phyloP scores from a whole-genome alignment of 352 stramenopile genomes.

The Phytophthora parvispora region DNA sequence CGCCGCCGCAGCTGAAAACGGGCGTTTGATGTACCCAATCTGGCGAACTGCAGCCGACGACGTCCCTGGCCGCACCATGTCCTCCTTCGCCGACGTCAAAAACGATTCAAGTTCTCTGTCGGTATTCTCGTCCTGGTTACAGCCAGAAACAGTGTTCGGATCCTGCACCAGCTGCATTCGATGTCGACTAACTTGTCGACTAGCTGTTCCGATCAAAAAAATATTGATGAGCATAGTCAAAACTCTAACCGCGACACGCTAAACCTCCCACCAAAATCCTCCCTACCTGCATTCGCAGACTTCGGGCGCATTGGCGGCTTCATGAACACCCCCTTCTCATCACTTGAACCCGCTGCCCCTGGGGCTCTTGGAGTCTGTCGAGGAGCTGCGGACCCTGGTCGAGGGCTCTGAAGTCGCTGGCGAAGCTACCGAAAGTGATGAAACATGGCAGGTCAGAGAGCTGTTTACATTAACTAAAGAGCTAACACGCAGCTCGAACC shows the following conservation, averaged over 20 bases:
- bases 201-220: constrained; percentile 20
- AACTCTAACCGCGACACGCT: too few relatives aligned
- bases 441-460: background rate
- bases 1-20: constrained; percentile 30
- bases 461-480: too few relatives aligned
- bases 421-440: constrained; percentile 45
- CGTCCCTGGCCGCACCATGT: constrained; percentile 12
- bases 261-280: background rate
- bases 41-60: background rate
- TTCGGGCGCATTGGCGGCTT: constrained; percentile 57
- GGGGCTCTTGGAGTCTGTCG: constrained; percentile 21
- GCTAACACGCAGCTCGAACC: background rate
- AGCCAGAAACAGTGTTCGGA: background rate
- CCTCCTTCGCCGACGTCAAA: constrained; percentile 12
- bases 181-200: constrained; percentile 47
- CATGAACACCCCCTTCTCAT: constrained; percentile 33
- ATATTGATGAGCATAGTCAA: background rate
- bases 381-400: constrained; percentile 37
- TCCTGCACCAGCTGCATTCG: constrained; percentile 48
- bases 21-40: constrained; percentile 6
- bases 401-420: constrained; percentile 55
- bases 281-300: constrained; percentile 32
- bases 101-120: background rate
- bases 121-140: constrained; percentile 29
- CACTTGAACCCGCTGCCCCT: constrained; percentile 2